phyloP scores from a whole-genome alignment of 257 asterid species.

The Solanum corneliomulleri region DNA sequence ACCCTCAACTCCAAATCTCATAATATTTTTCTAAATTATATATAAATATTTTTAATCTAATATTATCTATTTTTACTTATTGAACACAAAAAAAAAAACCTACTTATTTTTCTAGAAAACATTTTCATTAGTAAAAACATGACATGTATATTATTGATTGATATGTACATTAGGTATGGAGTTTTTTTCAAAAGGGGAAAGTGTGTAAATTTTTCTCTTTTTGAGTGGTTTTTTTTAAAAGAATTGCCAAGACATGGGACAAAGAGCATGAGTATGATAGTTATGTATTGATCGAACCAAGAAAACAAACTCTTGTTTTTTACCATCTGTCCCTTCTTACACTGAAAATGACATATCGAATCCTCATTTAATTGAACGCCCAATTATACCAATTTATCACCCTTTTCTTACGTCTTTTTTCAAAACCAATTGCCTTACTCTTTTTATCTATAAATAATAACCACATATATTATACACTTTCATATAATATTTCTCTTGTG shows the following conservation, averaged over 20 bases:
- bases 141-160: not conserved
- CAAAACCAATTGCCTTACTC: not conserved
- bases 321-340: not conserved
- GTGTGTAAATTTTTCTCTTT: not conserved
- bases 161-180: not conserved
- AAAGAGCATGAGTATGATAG: not conserved
- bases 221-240: not conserved
- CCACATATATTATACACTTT: not conserved
- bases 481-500: not conserved
- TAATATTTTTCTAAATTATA: not conserved
- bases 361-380: not conserved
- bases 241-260: not conserved
- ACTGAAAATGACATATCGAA: not conserved
- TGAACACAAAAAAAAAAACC: not conserved
- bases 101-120: too few relatives aligned
- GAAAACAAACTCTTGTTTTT: not conserved
- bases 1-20: not conserved
- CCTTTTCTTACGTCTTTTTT: not conserved
- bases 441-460: not conserved
- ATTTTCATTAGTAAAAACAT: not conserved
- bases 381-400: not conserved
- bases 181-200: not conserved
- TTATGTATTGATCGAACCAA: not conserved
- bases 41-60: too few relatives aligned
- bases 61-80: not conserved